A percentile compares a stretch with the other conserved stretches of the same genome.
These are phyloP conservation scores for Penicillium aurantiogriseum DNA, from an alignment of 2,329 filamentous ascomycete species.

Conservation along the genomic window DNA sequence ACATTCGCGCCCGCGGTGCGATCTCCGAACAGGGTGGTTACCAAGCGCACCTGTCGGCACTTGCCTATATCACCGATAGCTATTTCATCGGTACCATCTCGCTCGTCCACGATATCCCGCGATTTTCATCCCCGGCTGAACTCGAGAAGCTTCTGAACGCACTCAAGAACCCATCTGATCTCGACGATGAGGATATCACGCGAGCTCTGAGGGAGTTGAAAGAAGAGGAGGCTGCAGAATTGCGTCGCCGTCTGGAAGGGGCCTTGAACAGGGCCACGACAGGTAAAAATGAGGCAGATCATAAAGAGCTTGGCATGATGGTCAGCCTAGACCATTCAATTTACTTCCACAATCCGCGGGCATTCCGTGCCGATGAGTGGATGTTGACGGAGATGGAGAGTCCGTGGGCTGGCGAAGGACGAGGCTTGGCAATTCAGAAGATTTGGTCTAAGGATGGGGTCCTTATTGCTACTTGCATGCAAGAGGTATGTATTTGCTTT, in stretches of 20 bases:
- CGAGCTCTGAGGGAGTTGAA: conserved; percentile 44
- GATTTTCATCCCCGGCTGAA: conserved; percentile 59
- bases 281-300: conserved; percentile 24
- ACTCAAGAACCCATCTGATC: conserved; percentile 45
- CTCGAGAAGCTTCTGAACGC: conserved; percentile 40
- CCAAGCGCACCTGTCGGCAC: conserved; percentile 77
- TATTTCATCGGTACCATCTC: conserved; percentile 91
- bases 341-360: conserved; percentile 51
- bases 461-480: conserved; percentile 51
- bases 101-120: conserved; percentile 76
- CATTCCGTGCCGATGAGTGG: conserved; percentile 52
- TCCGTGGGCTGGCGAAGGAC: conserved; percentile 52
- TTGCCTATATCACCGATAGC: conserved; percentile 90
- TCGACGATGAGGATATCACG: conserved; percentile 42
- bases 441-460: conserved; percentile 51
- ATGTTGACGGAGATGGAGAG: conserved; percentile 51
- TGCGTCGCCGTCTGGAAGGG: conserved; percentile 36
- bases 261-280: conserved; percentile 31
- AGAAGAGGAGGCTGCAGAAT: conserved; percentile 43
- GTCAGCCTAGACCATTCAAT: conserved; percentile 53
- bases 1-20: conserved; percentile 53
- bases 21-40: conserved; percentile 73
- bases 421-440: conserved; percentile 49
- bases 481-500: conserved; percentile 43
- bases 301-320: conserved; percentile 50